Evolutionary conservation across 202 grass and related monocot genomes (phyloP).

Genomic region (Cymbopogon flexuosus): DNA sequence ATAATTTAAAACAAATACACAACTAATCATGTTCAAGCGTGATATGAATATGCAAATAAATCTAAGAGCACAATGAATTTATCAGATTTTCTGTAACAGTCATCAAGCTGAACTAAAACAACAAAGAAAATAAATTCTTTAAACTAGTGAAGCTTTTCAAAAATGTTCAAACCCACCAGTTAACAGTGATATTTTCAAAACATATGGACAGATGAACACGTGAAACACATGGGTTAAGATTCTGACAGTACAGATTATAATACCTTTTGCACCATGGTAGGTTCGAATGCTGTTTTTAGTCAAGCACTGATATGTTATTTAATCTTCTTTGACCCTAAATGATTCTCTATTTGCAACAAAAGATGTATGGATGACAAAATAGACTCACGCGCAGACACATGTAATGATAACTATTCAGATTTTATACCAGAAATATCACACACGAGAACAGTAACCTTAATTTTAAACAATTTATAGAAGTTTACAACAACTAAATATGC

Average conservation of each 20-base stretch:
- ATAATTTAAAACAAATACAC: background rate
- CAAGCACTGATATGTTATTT: background rate
- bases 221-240: background rate
- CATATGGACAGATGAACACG: background rate
- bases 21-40: background rate
- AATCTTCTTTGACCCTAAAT: background rate
- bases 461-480: background rate
- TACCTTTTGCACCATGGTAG: background rate
- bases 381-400: background rate
- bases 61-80: background rate
- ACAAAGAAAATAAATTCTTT: slow-evolving; percentile 5
- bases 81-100: background rate
- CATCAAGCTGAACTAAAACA: background rate
- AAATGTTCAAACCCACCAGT: slow-evolving; percentile 1
- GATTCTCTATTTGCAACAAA: background rate
- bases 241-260: too few species aligned
- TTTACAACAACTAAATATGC: background rate
- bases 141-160: slow-evolving; percentile 9
- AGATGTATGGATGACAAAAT: background rate
- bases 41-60: background rate
- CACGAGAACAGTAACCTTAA: too few species aligned
- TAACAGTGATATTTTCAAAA: background rate
- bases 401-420: background rate
- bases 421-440: background rate
- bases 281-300: background rate